These are phyloP conservation scores for Lepidium didymum DNA, from an alignment of 345 rosid genomes.

Conservation along the genomic window DNA sequence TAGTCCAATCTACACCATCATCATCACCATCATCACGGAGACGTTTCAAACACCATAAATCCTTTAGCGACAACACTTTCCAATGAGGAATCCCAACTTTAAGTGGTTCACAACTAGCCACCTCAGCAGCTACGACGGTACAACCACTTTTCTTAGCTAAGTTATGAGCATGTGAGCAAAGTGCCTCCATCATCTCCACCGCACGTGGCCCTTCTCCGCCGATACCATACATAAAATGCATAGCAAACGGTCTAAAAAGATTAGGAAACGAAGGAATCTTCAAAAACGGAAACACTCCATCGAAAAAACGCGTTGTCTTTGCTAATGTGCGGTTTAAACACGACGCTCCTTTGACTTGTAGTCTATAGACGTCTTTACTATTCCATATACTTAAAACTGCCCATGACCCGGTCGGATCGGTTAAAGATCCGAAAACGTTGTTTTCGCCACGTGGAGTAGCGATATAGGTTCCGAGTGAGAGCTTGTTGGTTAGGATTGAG, in stretches of 20 bases:
- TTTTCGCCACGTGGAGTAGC: slow-evolving; percentile 56
- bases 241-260: slow-evolving; percentile 70
- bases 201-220: slow-evolving; percentile 88
- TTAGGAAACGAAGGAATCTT: slow-evolving; percentile 80
- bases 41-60: slow-evolving; percentile 86
- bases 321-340: slow-evolving; percentile 46
- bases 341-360: slow-evolving; percentile 79
- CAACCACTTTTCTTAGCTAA: slow-evolving; percentile 64
- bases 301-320: slow-evolving; percentile 55
- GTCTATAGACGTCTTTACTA: slow-evolving; percentile 62
- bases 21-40: slow-evolving; percentile 73
- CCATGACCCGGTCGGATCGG: slow-evolving; percentile 76
- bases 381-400: slow-evolving; percentile 86
- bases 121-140: slow-evolving; percentile 76
- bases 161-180: slow-evolving; percentile 82
- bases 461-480: slow-evolving; percentile 68
- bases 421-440: slow-evolving; percentile 31
- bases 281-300: slow-evolving; percentile 65
- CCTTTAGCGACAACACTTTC: slow-evolving; percentile 73
- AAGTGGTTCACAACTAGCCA: slow-evolving; percentile 62
- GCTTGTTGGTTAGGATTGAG: slow-evolving; percentile 69
- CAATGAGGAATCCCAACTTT: slow-evolving; percentile 70
- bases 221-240: slow-evolving; percentile 80
- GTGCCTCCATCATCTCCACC: slow-evolving; percentile 46
- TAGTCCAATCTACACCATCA: slow-evolving; percentile 80